A percentile compares a stretch with the other conserved stretches of the same genome.
Conservation (phyloP, 257 asterid species). For the Salvia splendens region DNA sequence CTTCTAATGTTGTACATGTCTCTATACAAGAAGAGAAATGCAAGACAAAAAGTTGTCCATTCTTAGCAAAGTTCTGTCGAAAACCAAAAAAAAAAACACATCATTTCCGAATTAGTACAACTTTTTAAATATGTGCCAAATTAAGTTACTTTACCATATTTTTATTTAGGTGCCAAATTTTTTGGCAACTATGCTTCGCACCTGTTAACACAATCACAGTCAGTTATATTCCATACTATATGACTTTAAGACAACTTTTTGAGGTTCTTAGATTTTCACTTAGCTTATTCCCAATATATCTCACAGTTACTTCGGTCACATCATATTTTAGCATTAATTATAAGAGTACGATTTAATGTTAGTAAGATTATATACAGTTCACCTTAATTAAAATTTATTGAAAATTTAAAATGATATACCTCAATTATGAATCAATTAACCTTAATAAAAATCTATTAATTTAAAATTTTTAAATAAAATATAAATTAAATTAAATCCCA, state of each 20-base stretch:
- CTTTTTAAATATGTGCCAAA: constrained; percentile 3
- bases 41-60: neutral
- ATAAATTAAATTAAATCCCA: too few species aligned
- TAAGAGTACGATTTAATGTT: too few species aligned
- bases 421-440: too few species aligned
- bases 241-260: constrained; percentile 6
- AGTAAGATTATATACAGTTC: too few species aligned
- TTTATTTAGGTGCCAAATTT: constrained; percentile 16
- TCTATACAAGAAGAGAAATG: neutral
- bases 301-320: too few species aligned
- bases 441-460: too few species aligned
- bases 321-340: too few species aligned
- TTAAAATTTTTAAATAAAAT: too few species aligned
- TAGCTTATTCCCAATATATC: too few species aligned
- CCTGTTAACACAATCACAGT: neutral
- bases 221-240: neutral
- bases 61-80: neutral
- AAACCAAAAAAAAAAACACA: constrained; percentile 18
- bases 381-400: too few species aligned
- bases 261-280: neutral
- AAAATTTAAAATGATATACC: too few species aligned
- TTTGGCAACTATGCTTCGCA: constrained; percentile 29
- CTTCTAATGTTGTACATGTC: neutral
- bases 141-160: constrained; percentile 8
- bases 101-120: constrained; percentile 2